Evolutionary conservation across 805 yeast genomes (phyloP).

Genomic region (Saturnispora galanensis): DNA sequence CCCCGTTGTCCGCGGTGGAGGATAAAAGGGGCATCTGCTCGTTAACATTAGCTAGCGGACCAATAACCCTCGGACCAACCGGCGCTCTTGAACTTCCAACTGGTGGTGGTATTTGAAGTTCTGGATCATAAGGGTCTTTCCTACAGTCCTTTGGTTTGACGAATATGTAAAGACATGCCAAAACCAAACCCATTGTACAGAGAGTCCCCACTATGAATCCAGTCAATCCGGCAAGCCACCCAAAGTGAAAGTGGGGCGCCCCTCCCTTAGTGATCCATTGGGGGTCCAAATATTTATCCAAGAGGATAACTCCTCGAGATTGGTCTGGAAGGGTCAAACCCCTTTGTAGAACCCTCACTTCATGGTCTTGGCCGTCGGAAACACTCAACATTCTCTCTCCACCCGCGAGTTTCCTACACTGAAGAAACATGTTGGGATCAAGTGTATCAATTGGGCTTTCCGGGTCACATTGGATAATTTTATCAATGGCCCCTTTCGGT

Average conservation of each 20-base stretch:
- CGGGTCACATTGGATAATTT: conserved; percentile 35
- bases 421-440: conserved; percentile 34
- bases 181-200: conserved; percentile 28
- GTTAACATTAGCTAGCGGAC: conserved; percentile 7
- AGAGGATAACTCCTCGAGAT: conserved; percentile 44
- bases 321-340: conserved; percentile 44
- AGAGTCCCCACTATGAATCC: conserved; percentile 29
- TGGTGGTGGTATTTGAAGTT: neutral
- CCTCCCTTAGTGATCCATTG: conserved; percentile 43
- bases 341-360: conserved; percentile 46
- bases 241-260: conserved; percentile 48
- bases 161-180: conserved; percentile 31
- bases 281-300: conserved; percentile 60
- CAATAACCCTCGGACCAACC: neutral
- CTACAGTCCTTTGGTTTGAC: too few relatives aligned
- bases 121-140: neutral
- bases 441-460: conserved; percentile 34
- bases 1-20: neutral
- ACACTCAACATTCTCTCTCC: conserved; percentile 32
- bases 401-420: conserved; percentile 33
- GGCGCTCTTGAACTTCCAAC: neutral
- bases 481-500: conserved; percentile 42
- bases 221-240: conserved; percentile 55
- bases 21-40: conserved; percentile 9
- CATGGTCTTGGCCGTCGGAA: conserved; percentile 42